Evolutionary conservation across 768 basidiomycete genomes (phyloP).

Genomic region (Trametes villosa): DNA sequence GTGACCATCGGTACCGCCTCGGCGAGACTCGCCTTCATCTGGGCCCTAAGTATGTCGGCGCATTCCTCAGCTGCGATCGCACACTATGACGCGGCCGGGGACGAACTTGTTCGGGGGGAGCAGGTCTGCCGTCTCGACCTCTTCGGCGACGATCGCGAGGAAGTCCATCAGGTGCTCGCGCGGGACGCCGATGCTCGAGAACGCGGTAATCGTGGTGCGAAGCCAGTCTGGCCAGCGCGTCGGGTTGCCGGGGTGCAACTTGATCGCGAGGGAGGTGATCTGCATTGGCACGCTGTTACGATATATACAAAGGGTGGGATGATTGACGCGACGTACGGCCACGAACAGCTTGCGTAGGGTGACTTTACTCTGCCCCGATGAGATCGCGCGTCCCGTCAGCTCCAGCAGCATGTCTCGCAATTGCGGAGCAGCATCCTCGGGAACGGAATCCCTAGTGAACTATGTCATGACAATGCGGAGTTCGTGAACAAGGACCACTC

Average conservation of each 20-base stretch:
- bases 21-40: slow-evolving; percentile 66
- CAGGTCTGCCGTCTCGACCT: slow-evolving; percentile 76
- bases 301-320: background rate
- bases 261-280: slow-evolving; percentile 73
- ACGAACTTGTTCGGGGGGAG: slow-evolving; percentile 72
- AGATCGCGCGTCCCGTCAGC: slow-evolving; percentile 67
- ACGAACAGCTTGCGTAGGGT: slow-evolving; percentile 89
- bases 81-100: slow-evolving; percentile 1
- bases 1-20: slow-evolving; percentile 74
- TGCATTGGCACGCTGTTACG: slow-evolving; percentile 29
- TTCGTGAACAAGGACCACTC: too few relatives aligned
- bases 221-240: slow-evolving; percentile 81
- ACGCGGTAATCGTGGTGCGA: slow-evolving; percentile 58
- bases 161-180: slow-evolving; percentile 72
- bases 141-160: slow-evolving; percentile 83
- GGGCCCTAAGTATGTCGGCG: slow-evolving; percentile 28
- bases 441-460: slow-evolving; percentile 70
- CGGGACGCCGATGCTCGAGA: slow-evolving; percentile 63
- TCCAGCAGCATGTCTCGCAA: slow-evolving; percentile 73
- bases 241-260: slow-evolving; percentile 62
- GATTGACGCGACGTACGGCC: slow-evolving; percentile 56
- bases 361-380: slow-evolving; percentile 61
- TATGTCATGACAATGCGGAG: too few relatives aligned
- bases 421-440: slow-evolving; percentile 56
- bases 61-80: background rate